These are phyloP conservation scores for Microascus cirrosus DNA, from an alignment of 2,329 filamentous ascomycete genomes.

Conservation along the genomic window DNA sequence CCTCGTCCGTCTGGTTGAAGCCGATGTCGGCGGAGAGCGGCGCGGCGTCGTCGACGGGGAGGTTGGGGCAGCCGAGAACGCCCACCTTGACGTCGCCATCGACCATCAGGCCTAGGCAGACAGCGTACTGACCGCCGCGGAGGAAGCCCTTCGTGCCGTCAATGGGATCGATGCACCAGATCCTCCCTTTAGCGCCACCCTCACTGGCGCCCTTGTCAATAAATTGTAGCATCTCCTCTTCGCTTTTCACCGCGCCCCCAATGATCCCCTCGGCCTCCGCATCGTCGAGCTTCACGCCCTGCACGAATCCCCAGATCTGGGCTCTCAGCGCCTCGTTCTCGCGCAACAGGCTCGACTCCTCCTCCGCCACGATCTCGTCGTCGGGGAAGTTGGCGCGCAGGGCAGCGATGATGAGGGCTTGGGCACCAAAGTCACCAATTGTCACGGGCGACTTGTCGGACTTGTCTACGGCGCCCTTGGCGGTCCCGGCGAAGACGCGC, in stretches of 20 bases:
- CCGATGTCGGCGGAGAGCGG: slow-evolving; percentile 48
- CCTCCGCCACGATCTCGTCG: slow-evolving; percentile 89
- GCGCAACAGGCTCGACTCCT: slow-evolving; percentile 75
- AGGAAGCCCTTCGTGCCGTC: slow-evolving; percentile 97
- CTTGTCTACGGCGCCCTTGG: slow-evolving; percentile 83
- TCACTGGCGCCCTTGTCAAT: slow-evolving; percentile 59
- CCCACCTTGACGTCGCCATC: slow-evolving; percentile 91
- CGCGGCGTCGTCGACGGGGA: slow-evolving; percentile 69
- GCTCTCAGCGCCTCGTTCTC: slow-evolving; percentile 54
- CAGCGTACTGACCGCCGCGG: slow-evolving; percentile 90
- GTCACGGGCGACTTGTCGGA: slow-evolving; percentile 95
- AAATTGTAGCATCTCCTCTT: slow-evolving; percentile 55
- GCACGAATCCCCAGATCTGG: slow-evolving; percentile 75
- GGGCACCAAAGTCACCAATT: slow-evolving; percentile 94
- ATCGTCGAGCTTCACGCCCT: slow-evolving; percentile 46
- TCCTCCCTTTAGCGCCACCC: slow-evolving; percentile 63
- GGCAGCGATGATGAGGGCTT: slow-evolving; percentile 88
- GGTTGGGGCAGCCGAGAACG: slow-evolving; percentile 89
- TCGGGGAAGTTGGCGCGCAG: slow-evolving; percentile 81
- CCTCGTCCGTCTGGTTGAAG: slow-evolving; percentile 34
- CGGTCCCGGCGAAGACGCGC: slow-evolving; percentile 60
- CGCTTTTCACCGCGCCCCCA: slow-evolving; percentile 58
- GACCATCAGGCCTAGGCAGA: slow-evolving; percentile 84
- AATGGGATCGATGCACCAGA: slow-evolving; percentile 96
- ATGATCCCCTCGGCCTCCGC: slow-evolving; percentile 48